phyloP scores from a whole-genome alignment of 83 land plant species.

The Picea engelmannii region DNA sequence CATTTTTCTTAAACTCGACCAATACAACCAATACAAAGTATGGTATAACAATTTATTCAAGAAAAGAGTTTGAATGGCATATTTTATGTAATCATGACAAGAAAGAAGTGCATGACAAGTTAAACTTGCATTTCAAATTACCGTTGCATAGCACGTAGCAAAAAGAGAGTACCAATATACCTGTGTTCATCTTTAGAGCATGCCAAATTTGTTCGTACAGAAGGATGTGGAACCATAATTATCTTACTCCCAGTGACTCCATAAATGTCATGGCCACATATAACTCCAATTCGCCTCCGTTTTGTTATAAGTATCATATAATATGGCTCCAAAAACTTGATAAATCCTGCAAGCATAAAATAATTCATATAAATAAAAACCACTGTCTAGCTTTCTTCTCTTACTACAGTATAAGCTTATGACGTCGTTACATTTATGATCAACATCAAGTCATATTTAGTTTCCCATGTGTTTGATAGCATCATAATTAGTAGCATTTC shows the following conservation, averaged over 20 bases:
- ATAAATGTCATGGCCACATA: conserved; percentile 71
- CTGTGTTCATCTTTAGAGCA: conserved; percentile 71
- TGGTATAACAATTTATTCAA: not conserved
- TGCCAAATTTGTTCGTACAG: conserved; percentile 49
- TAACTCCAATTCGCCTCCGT: conserved; percentile 64
- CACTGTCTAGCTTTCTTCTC: too few species aligned
- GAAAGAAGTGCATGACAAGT: not conserved
- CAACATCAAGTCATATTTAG: too few species aligned
- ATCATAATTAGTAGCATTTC: too few species aligned
- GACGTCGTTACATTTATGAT: too few species aligned
- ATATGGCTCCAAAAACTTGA: conserved; percentile 78
- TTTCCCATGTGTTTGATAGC: too few species aligned
- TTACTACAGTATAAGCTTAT: too few species aligned
- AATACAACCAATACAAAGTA: not conserved
- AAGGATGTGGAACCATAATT: conserved; percentile 54
- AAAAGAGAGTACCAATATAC: too few species aligned
- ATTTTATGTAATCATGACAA: not conserved
- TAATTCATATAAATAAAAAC: too few species aligned
- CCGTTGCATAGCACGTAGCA: not conserved
- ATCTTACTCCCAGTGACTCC: conserved; percentile 61
- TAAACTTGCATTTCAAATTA: conserved; percentile 7
- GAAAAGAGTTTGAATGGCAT: too few species aligned
- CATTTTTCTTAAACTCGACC: not conserved
- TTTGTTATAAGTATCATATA: conserved; percentile 74
- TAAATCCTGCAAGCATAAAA: too few species aligned